A percentile compares a stretch with the other conserved stretches of the same genome.
phyloP scores from a whole-genome alignment of 768 basidiomycete genomes.

The Fomitopsis pulvina region DNA sequence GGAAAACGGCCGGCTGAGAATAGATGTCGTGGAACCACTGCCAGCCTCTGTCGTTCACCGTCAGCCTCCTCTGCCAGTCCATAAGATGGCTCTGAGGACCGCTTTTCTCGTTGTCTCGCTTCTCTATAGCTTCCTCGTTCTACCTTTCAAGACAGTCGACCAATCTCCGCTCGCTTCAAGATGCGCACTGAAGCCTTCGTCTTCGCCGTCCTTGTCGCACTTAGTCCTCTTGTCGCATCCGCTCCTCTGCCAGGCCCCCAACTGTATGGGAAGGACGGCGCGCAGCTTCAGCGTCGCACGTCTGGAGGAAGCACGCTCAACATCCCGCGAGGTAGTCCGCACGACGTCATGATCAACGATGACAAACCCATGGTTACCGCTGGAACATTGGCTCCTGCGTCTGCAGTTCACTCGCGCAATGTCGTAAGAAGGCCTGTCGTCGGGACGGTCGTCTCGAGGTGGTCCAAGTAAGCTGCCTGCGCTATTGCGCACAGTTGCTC shows the following conservation, averaged over 20 bases:
- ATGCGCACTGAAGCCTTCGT: slow-evolving; percentile 23
- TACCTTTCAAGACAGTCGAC: not conserved
- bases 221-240: slow-evolving; percentile 17
- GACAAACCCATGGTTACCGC: not conserved
- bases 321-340: not conserved
- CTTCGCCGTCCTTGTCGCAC: slow-evolving; percentile 17
- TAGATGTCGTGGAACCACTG: not conserved
- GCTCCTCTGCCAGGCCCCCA: slow-evolving; percentile 10
- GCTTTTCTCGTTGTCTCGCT: not conserved
- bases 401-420: not conserved
- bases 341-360: not conserved
- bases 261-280: too few relatives aligned
- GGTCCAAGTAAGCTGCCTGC: slow-evolving; percentile 6
- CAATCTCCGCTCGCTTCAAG: not conserved
- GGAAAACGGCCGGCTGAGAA: not conserved
- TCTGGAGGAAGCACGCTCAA: not conserved
- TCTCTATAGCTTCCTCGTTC: not conserved
- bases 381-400: not conserved
- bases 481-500: slow-evolving; percentile 3
- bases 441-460: not conserved
- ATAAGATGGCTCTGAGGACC: not conserved
- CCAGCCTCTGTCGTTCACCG: not conserved
- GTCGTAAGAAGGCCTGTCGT: not conserved
- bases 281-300: not conserved
- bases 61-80: not conserved